Conservation (phyloP, 1,139 yeast genomes). For the Petasospora rhodanensis region DNA sequence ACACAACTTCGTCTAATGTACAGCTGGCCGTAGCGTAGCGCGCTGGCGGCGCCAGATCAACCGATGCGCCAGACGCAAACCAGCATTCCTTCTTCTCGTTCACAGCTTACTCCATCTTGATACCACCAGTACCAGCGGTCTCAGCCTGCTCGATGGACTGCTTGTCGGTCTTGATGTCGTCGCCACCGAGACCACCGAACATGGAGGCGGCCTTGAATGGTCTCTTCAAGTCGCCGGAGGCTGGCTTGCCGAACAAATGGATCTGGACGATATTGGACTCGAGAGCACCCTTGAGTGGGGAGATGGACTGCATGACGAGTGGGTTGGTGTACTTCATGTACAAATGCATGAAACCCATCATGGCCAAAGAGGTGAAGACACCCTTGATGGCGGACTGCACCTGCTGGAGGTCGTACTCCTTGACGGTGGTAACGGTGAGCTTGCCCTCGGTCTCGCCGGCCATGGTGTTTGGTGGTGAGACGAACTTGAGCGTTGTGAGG, state of each 20-base stretch:
- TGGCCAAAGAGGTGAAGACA: constrained; percentile 83
- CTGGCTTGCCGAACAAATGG: constrained; percentile 79
- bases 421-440: constrained; percentile 82
- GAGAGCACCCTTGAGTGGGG: constrained; percentile 84
- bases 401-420: constrained; percentile 90
- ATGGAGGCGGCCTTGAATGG: constrained; percentile 91
- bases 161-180: constrained; percentile 72
- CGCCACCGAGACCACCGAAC: constrained; percentile 65
- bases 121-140: constrained; percentile 82
- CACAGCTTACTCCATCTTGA: constrained; percentile 68
- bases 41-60: too few relatives aligned
- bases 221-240: constrained; percentile 90
- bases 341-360: constrained; percentile 98
- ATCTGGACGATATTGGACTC: constrained; percentile 92
- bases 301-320: constrained; percentile 87
- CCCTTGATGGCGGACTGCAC: constrained; percentile 75
- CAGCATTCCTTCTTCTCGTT: too few relatives aligned
- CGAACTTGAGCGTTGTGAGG: constrained; percentile 86
- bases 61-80: too few relatives aligned
- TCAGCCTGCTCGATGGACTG: constrained; percentile 83
- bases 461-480: constrained; percentile 80
- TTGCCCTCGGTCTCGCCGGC: constrained; percentile 71
- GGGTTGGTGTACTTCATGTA: constrained; percentile 99
- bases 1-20: too few relatives aligned
- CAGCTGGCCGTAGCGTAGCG: too few relatives aligned